These are phyloP conservation scores for Ascochyta rabiei DNA, from an alignment of 2,329 filamentous ascomycete genomes.

Conservation along the genomic window DNA sequence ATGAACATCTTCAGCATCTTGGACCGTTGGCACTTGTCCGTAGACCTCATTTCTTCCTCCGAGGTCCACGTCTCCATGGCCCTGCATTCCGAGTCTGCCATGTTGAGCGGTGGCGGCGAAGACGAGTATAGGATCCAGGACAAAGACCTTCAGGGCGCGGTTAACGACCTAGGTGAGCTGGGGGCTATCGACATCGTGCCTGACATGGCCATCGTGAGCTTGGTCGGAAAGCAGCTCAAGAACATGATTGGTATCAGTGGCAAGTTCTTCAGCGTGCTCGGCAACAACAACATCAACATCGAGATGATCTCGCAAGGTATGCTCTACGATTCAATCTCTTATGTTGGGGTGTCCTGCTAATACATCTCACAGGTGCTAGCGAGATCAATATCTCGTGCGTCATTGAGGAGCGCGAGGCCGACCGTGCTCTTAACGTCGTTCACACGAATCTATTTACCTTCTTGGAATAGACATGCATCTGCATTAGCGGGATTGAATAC, in stretches of 20 bases:
- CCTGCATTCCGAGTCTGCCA: conserved; percentile 75
- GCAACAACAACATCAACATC: conserved; percentile 93
- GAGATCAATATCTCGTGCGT: conserved; percentile 99
- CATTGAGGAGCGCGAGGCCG: conserved; percentile 88
- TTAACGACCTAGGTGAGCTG: conserved; percentile 75
- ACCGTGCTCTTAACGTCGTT: conserved; percentile 91
- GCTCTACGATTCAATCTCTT: conserved; percentile 22
- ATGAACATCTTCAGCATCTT: conserved; percentile 92
- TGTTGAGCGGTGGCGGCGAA: conserved; percentile 55
- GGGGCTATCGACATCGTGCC: conserved; percentile 90
- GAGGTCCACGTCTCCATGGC: conserved; percentile 99
- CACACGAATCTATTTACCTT: conserved; percentile 98
- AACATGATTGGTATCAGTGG: conserved; percentile 94
- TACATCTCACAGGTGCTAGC: conserved; percentile 73
- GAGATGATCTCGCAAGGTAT: conserved; percentile 99
- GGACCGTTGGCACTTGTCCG: conserved; percentile 83
- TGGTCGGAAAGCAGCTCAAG: conserved; percentile 96
- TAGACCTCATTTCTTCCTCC: conserved; percentile 94
- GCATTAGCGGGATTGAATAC: conserved; percentile 36
- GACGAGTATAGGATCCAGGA: conserved; percentile 57
- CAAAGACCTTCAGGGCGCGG: conserved; percentile 57
- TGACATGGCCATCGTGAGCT: conserved; percentile 92
- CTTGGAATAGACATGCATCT: conserved; percentile 65
- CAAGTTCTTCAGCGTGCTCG: conserved; percentile 91
- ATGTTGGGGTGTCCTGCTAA: neutral